A percentile compares a stretch with the other conserved stretches of the same genome.
These are phyloP conservation scores for Blastocystis sp. DNA, from an alignment of 352 stramenopile genomes.

Conservation along the genomic window DNA sequence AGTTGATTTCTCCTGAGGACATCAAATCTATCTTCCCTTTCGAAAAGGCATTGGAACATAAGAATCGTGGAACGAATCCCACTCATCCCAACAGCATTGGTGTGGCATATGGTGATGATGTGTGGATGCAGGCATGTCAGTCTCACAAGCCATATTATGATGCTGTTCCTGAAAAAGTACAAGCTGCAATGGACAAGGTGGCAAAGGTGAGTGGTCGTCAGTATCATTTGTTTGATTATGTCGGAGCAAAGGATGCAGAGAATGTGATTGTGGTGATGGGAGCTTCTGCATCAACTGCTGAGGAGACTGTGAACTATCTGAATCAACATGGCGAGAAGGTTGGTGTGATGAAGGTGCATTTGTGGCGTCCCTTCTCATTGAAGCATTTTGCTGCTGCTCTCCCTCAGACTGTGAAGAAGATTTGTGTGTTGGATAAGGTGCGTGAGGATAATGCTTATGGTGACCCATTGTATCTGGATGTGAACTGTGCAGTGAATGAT, in stretches of 20 bases:
- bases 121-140: conserved; percentile 58
- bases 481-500: conserved; percentile 71
- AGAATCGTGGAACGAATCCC: conserved; percentile 64
- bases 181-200: conserved; percentile 73
- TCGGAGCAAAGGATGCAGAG: conserved; percentile 71
- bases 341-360: conserved; percentile 73
- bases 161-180: conserved; percentile 70
- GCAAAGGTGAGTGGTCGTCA: conserved; percentile 73
- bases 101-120: conserved; percentile 30
- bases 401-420: conserved; percentile 69
- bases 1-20: conserved; percentile 68
- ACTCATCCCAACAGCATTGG: conserved; percentile 12
- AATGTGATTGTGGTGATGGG: conserved; percentile 73
- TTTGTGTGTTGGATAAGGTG: conserved; percentile 73
- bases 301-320: conserved; percentile 72
- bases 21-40: conserved; percentile 68
- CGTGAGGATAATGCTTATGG: conserved; percentile 71
- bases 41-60: conserved; percentile 56
- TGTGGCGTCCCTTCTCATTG: conserved; percentile 74
- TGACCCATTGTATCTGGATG: conserved; percentile 71
- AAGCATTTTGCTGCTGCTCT: conserved; percentile 71
- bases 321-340: conserved; percentile 73
- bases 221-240: conserved; percentile 77
- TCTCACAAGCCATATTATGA: conserved; percentile 56
- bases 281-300: conserved; percentile 67